Evolutionary conservation across 1,139 yeast species (phyloP).

Genomic region (Barnettozyma hawaiiensis): DNA sequence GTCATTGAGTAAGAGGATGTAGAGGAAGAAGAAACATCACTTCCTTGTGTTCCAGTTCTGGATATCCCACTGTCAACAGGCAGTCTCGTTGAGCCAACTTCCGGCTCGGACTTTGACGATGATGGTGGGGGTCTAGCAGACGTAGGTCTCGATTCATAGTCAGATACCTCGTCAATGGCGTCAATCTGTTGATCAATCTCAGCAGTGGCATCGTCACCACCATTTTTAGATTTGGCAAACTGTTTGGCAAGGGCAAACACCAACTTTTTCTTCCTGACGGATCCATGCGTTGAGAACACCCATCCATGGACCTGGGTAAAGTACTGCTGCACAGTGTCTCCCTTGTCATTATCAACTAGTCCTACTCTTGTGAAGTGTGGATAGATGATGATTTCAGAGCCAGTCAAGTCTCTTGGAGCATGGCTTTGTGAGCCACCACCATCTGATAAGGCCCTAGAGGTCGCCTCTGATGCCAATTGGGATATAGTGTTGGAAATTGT

Average conservation of each 20-base stretch:
- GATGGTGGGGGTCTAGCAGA: too few species aligned
- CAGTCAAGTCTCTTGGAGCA: conserved; percentile 13
- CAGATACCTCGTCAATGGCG: conserved; percentile 9
- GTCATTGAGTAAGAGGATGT: conserved; percentile 12
- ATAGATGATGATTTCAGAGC: conserved; percentile 39
- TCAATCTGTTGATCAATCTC: conserved; percentile 24
- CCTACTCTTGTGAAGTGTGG: conserved; percentile 57
- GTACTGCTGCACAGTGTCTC: conserved; percentile 26
- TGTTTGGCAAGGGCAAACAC: conserved; percentile 67
- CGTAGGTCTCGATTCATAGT: conserved; percentile 2
- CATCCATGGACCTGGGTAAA: conserved; percentile 70
- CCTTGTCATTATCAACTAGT: conserved; percentile 9
- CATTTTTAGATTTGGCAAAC: conserved; percentile 43
- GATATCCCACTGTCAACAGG: conserved; percentile 12
- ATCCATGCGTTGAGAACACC: conserved; percentile 64
- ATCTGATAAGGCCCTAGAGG: conserved; percentile 26
- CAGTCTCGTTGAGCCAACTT: not conserved
- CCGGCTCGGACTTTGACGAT: conserved; percentile 1
- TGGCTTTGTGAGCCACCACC: conserved; percentile 9
- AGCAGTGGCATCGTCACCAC: conserved; percentile 26
- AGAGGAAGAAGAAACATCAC: conserved; percentile 14
- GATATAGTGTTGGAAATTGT: conserved; percentile 42
- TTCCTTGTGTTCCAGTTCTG: conserved; percentile 13
- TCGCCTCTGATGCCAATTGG: conserved; percentile 45
- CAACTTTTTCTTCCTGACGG: conserved; percentile 65